These are phyloP conservation scores for Populus euphratica DNA, from an alignment of 345 rosid species.

Conservation along the genomic window DNA sequence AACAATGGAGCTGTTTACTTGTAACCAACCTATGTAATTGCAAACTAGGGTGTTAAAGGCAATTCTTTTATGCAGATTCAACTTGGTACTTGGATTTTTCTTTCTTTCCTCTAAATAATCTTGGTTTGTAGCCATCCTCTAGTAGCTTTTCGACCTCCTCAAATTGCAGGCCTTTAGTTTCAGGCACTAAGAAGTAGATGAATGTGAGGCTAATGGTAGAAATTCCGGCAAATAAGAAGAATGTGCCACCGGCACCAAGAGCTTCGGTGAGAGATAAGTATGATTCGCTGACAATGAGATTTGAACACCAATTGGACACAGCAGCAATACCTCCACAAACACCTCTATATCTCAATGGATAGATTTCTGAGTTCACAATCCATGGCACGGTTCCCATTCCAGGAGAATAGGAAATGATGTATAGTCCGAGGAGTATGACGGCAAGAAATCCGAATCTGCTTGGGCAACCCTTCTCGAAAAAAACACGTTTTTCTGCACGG, in stretches of 20 bases:
- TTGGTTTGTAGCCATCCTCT: constrained; percentile 54
- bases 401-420: constrained; percentile 67
- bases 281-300: constrained; percentile 66
- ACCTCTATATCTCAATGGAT: constrained; percentile 81
- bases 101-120: constrained; percentile 21
- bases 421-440: constrained; percentile 51
- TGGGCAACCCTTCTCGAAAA: constrained; percentile 70
- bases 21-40: background rate
- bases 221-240: constrained; percentile 62
- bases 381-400: constrained; percentile 92
- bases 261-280: constrained; percentile 64
- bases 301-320: constrained; percentile 68
- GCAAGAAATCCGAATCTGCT: constrained; percentile 73
- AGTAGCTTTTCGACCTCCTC: constrained; percentile 84
- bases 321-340: constrained; percentile 89
- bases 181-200: constrained; percentile 72
- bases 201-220: constrained; percentile 41
- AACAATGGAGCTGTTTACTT: too few relatives aligned
- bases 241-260: constrained; percentile 66
- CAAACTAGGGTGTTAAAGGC: background rate
- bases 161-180: constrained; percentile 76
- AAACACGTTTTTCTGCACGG: constrained; percentile 37
- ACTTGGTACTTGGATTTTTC: constrained; percentile 2
- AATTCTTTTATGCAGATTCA: background rate
- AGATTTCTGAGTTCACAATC: constrained; percentile 93